phyloP scores from a whole-genome alignment of 257 asterid genomes.

The Nicotiana paniculata region DNA sequence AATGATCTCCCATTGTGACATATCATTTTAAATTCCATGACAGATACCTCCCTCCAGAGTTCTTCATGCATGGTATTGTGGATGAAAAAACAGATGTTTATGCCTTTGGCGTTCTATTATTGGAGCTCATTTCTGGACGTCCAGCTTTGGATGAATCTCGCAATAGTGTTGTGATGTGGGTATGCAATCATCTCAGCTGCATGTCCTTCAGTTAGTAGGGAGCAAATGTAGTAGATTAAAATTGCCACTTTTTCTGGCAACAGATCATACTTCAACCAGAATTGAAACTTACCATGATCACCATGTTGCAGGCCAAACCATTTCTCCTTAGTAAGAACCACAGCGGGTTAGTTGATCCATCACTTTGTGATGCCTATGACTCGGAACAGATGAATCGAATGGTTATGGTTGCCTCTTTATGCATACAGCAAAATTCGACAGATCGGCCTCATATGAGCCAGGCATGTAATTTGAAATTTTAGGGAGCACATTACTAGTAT shows the following conservation, averaged over 20 bases:
- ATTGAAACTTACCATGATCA: neutral
- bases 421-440: conserved; percentile 61
- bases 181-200: conserved; percentile 23
- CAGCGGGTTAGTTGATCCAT: conserved; percentile 61
- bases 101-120: conserved; percentile 76
- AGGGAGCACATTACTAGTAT: neutral
- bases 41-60: conserved; percentile 96
- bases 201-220: neutral
- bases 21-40: conserved; percentile 7
- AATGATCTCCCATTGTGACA: neutral
- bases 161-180: conserved; percentile 96
- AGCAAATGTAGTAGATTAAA: neutral
- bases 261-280: neutral
- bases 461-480: conserved; percentile 29
- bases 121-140: conserved; percentile 79
- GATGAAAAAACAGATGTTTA: conserved; percentile 97
- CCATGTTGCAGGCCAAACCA: conserved; percentile 72
- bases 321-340: conserved; percentile 38
- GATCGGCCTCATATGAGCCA: conserved; percentile 91
- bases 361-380: conserved; percentile 48
- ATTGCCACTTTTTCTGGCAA: neutral
- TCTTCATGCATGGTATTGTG: conserved; percentile 83
- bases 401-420: conserved; percentile 63
- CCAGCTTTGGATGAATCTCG: conserved; percentile 77
- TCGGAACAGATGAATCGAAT: conserved; percentile 56